phyloP scores from a whole-genome alignment of 148 eudicot genomes.

The Mesembryanthemum crystallinum region DNA sequence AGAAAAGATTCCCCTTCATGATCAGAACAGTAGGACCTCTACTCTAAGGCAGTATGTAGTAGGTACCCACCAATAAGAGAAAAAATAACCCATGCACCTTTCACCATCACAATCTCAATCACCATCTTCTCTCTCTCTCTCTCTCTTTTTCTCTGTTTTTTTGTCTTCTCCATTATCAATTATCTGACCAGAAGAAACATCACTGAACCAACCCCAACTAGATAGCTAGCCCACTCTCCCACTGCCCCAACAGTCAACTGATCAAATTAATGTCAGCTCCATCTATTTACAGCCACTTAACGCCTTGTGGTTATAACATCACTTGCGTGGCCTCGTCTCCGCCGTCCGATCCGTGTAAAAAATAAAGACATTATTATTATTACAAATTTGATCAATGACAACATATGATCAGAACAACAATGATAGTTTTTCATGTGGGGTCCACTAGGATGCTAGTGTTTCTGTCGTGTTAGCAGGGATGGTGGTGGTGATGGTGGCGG shows the following conservation, averaged over 20 bases:
- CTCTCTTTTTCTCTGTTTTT: not conserved
- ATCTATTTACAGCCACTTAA: constrained; percentile 39
- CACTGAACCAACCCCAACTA: constrained; percentile 10
- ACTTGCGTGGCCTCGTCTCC: constrained; percentile 31
- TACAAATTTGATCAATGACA: no score
- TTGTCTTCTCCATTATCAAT: not conserved
- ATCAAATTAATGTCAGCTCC: constrained; percentile 21
- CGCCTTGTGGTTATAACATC: constrained; percentile 17
- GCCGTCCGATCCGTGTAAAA: not conserved
- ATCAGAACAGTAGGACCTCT: constrained; percentile 13
- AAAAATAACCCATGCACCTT: constrained; percentile 1
- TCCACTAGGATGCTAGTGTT: not conserved
- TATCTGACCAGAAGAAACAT: constrained; percentile 19
- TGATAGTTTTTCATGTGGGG: not conserved
- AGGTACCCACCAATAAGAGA: constrained; percentile 13
- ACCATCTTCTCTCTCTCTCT: not conserved
- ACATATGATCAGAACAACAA: no score
- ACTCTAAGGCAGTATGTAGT: not conserved
- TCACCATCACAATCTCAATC: constrained; percentile 23
- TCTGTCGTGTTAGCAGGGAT: constrained; percentile 25
- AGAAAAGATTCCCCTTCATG: not conserved
- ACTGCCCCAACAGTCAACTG: constrained; percentile 9
- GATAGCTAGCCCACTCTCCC: not conserved
- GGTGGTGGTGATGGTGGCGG: constrained; percentile 32
- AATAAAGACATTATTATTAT: no score